Base-by-base conservation (phyloP, 164 flowering plant genomes). In the Platanus orientalis region DNA sequence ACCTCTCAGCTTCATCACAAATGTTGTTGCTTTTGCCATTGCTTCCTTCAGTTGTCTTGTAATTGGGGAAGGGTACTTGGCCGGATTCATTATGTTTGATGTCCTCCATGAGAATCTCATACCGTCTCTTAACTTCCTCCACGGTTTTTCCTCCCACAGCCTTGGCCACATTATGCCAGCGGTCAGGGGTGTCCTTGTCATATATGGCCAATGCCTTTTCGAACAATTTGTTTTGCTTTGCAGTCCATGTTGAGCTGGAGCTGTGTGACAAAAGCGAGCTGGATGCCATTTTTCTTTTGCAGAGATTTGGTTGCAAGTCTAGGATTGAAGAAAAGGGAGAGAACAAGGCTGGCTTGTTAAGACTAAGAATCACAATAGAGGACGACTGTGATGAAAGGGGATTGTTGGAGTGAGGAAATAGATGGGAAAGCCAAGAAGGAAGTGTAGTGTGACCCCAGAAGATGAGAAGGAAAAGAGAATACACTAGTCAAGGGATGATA, bases 61-160 rank as follows among this genome's bases (percentile, higher is more conserved):
- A 82, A 19, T 72, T 61, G 23, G 83, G 81, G 58, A 80, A 50
- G 6, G 86, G 83, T 0, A 82, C 62, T 34, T 78, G 71, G 16
- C 82, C 86, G 7, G 75, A 52, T 57, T 82, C 86, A 47, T 80
- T 82, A 56, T 60, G 64, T 19, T 49, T 48, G 34, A 82, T 54
- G 45, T 82, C 86, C 21, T 78, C n/a, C n/a, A n/a, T n/a, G n/a
- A n/a, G n/a, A n/a, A n/a, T n/a, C n/a, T n/a, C n/a, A n/a, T n/a
- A n/a, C 78, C 17, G 87, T 49, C 54, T 57, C 69, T 72, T 81
- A 39, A 80, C 87, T 27, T 83, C 87, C 27, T 79, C 87, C 32
- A 57, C 83, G 7, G 83, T 67, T 49, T 78, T 81, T 12, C 65
- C 73, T 0, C 87, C n/a, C n/a, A n/a, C n/a, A n/a, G n/a, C n/a